Evolutionary conservation across 179 eudicot species (phyloP), one percentile per base, ranked within the genome.

Genomic region (Silene vulgaris): DNA sequence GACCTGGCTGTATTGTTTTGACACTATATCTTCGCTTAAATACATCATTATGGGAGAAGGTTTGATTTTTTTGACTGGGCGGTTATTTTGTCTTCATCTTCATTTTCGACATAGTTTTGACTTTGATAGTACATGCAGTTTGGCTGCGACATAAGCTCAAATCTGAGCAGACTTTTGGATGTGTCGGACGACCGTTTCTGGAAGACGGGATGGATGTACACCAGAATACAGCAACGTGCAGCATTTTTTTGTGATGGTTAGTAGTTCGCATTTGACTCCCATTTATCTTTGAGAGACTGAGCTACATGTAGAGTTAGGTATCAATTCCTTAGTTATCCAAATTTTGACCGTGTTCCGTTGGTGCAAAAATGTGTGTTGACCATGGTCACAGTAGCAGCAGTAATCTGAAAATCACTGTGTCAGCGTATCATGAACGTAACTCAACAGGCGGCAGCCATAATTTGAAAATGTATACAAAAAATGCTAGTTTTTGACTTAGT

Each of bases 141-240:
- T 62, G 86, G 77, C 81, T 80, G 77, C 84, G 85, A 91, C 80
- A 74, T 91, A 75, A 80, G 77, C 85, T 85, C 86, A 80, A 83
- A 85, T 81, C 82, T 93, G 82, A 80, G 80, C 76, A 89, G 81
- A 81, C 98, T 93, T 82, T 77, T 93, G 78, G 82, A 87, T 69
- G 73, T 77, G 69, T 90, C 93, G 16, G 67, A 84, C 59, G 87
- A 93, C 66, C 78, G 89, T 69, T 91, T 93, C 56, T 93, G 98
- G 98, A 93, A 85, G 79, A 85, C 90, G 6, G 98, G 98, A 77
- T 93, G 97, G 98, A 85, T 91, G 75, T 93, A 88, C 76, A 66
- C 90, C 66, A 85, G 93, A 81, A 87, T 91, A 77, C 88, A 69
- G 75, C 89, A 91, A 74, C 88, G 79, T 65, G 89, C 84, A 65